Evolutionary conservation across 495 filamentous ascomycete genomes (phyloP).

Genomic region (Penicillium subrubescens): DNA sequence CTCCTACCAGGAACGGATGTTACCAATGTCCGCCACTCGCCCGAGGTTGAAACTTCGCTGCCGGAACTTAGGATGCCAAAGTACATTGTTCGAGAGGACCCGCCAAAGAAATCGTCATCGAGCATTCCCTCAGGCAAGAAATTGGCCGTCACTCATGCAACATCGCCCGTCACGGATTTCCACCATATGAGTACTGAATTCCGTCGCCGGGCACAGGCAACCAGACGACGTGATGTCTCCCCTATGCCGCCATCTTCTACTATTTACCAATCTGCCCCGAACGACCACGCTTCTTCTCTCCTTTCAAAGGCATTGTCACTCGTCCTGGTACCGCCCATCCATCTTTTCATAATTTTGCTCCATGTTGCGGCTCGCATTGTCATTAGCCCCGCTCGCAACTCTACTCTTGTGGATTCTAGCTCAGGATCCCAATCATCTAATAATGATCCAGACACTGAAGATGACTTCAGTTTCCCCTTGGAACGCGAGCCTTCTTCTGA

Average conservation of each 20-base stretch:
- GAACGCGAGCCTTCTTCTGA: conserved; percentile 39
- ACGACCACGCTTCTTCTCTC: conserved; percentile 65
- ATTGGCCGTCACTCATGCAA: background rate
- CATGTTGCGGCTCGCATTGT: conserved; percentile 75
- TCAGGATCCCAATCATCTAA: conserved; percentile 1
- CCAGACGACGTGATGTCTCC: conserved; percentile 64
- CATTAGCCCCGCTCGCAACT: conserved; percentile 48
- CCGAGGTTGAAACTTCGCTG: background rate
- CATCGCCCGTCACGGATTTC: conserved; percentile 43
- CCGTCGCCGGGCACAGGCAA: conserved; percentile 53
- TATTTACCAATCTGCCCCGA: conserved; percentile 54
- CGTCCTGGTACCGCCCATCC: conserved; percentile 71
- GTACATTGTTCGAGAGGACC: background rate
- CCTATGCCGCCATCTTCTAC: conserved; percentile 69
- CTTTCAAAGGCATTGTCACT: conserved; percentile 75
- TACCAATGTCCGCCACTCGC: background rate
- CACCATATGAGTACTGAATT: conserved; percentile 52
- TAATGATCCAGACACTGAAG: conserved; percentile 21
- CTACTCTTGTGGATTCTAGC: conserved; percentile 19
- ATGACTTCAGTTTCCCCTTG: conserved; percentile 47
- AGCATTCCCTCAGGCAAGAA: conserved; percentile 1
- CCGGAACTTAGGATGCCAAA: background rate
- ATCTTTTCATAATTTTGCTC: conserved; percentile 75
- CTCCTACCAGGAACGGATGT: background rate
- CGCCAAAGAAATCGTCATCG: conserved; percentile 7